Conservation (phyloP, 164 flowering plant genomes). For the Vitis riparia region DNA sequence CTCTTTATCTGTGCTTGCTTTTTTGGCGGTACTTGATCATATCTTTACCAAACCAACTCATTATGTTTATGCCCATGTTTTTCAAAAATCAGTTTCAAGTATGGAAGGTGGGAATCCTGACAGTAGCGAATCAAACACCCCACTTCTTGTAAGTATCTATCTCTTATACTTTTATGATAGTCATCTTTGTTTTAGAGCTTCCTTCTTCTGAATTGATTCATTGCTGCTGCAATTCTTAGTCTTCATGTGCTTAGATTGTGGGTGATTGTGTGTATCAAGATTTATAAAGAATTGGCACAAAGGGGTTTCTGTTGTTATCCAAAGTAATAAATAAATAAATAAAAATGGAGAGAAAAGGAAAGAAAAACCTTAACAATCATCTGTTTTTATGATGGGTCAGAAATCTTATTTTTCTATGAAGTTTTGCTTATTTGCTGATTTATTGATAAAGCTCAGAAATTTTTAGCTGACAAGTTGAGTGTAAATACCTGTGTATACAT, state of each 20-base stretch:
- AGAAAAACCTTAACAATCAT: background rate
- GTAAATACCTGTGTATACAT: background rate
- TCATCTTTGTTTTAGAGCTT: background rate
- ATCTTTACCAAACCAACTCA: background rate
- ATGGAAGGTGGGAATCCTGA: conserved; percentile 24
- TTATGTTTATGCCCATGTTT: background rate
- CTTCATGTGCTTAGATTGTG: no score
- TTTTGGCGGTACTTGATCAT: background rate
- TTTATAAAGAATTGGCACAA: no score
- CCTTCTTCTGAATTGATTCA: background rate
- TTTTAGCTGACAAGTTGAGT: background rate
- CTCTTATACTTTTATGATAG: background rate
- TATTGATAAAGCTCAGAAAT: background rate
- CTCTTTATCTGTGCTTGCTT: background rate
- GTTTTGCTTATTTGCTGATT: background rate
- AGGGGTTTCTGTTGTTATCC: no score
- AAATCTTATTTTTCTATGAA: background rate
- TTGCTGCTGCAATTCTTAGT: no score
- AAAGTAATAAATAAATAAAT: no score
- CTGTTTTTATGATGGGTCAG: background rate
- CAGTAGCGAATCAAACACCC: conserved; percentile 19
- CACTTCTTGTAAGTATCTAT: conserved; percentile 20
- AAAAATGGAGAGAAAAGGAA: no score
- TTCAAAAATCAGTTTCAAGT: conserved; percentile 12
- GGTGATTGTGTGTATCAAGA: no score